These are phyloP conservation scores for Monilinia polystroma DNA, from an alignment of 2,329 filamentous ascomycete species.

Conservation along the genomic window DNA sequence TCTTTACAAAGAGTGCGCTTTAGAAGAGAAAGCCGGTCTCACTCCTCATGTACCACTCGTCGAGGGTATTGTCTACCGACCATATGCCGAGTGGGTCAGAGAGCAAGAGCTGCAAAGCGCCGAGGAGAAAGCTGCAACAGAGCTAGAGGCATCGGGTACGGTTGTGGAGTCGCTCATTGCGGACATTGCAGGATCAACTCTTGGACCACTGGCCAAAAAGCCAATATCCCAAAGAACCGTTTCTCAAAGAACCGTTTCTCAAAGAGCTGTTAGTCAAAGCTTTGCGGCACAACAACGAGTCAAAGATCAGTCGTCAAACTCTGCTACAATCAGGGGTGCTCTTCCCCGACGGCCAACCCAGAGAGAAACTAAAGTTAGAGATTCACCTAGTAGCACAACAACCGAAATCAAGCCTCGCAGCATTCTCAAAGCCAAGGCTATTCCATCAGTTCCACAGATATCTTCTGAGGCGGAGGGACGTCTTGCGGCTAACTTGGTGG, in stretches of 20 bases:
- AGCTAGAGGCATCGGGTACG: constrained; percentile 24
- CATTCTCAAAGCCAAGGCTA: constrained; percentile 24
- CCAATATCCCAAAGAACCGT: constrained; percentile 12
- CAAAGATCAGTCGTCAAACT: constrained; percentile 48
- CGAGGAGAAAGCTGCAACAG: constrained; percentile 25
- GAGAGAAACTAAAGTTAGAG: constrained; percentile 16
- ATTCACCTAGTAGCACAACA: constrained; percentile 2
- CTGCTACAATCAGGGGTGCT: constrained; percentile 25
- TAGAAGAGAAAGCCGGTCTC: constrained; percentile 65
- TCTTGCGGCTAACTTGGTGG: constrained; percentile 37
- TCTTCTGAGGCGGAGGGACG: constrained; percentile 37
- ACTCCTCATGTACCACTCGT: constrained; percentile 63
- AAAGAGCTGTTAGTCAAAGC: constrained; percentile 55
- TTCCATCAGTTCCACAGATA: constrained; percentile 29
- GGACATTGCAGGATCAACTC: not conserved
- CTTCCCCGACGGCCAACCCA: constrained; percentile 29
- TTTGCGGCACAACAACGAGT: constrained; percentile 66
- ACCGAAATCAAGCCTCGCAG: constrained; percentile 27
- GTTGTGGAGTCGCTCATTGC: constrained; percentile 22
- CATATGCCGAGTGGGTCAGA: constrained; percentile 59
- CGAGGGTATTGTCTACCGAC: constrained; percentile 62
- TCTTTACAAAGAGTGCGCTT: constrained; percentile 62
- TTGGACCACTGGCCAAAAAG: constrained; percentile 10
- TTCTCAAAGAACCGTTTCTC: constrained; percentile 13
- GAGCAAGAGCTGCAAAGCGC: constrained; percentile 45